phyloP scores from a whole-genome alignment of 305 asterid genomes.

The Fraxinus paxiana region DNA sequence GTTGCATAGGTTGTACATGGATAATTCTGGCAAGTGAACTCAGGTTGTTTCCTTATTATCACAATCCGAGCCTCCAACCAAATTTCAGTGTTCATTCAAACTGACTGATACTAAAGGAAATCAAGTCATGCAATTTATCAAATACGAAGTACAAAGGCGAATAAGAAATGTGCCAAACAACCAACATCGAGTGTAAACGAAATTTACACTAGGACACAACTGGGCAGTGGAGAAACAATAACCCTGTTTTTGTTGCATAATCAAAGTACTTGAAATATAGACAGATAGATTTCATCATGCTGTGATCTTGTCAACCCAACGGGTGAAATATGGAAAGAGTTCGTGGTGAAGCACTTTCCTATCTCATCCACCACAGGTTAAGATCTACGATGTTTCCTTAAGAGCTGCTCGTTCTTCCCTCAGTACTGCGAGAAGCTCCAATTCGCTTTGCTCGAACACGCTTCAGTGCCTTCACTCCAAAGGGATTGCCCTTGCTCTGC shows the following conservation, averaged over 20 bases:
- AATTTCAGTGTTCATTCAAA: background rate
- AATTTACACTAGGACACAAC: background rate
- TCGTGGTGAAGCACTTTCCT: background rate
- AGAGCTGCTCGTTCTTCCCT: conserved; percentile 41
- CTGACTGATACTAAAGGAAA: background rate
- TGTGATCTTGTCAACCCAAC: background rate
- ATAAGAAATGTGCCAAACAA: background rate
- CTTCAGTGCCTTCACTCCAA: conserved; percentile 69
- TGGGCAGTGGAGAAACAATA: background rate
- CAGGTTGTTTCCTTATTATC: background rate
- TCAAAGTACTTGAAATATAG: conserved; percentile 8
- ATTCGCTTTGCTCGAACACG: conserved; percentile 58
- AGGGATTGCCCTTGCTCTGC: conserved; percentile 71
- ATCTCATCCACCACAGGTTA: background rate
- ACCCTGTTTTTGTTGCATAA: conserved; percentile 5
- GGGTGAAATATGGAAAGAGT: background rate
- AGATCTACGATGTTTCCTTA: conserved; percentile 16
- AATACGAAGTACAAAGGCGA: background rate
- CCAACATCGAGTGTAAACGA: background rate
- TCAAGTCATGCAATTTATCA: background rate
- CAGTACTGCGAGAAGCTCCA: conserved; percentile 26
- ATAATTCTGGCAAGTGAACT: background rate
- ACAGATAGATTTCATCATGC: background rate
- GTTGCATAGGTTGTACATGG: background rate
- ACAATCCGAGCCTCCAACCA: background rate